Base-by-base conservation (phyloP, 1,139 yeast genomes). In the Geotrichum restrictum region DNA sequence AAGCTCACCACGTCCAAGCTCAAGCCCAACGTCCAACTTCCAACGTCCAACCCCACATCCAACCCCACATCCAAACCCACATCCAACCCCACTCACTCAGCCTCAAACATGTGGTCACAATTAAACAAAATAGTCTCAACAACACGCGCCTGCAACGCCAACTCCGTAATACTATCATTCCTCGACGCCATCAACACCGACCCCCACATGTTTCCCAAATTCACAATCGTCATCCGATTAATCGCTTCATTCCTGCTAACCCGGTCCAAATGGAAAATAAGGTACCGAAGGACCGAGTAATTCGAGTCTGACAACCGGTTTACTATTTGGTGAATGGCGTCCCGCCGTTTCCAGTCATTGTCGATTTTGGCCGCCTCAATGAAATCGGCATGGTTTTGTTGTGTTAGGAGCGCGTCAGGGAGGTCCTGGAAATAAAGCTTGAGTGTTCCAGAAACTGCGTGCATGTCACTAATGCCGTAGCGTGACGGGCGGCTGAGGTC, bases 271-370 rank as follows among this genome's bases (percentile, higher is more conserved):
- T 93, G 98, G 75, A 91, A 88, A 3, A 89, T 74, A 58, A 93
- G 74, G 38, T 88, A 81, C 61, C 98, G 75, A 60, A 93, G 75
- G 0, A 98, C 91, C 73, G 95, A 89, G 68, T 93, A 93, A 54
- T 94, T 89, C 1, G 96, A 94, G 69, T 93, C 98, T 0, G 98
- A 97, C 52, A 93, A 76, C 60, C 86, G 86, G 70, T 85, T 93
- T 45, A 93, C 88, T 55, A 88, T 78, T 49, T 88, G 88, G 68
- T 93, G 98, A 62, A 93, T 75, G 57, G 84, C 85, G 62, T 88
- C 89, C 50, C 81, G 75, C 59, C 85, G 74, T 43, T 79, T 75
- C 16, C 73, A 73, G 32, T 75, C 76, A 59, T 83, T 84, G 40
- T 73, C 76, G 51, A 88, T 81, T 62, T 85, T 82, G 27, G 89